Evolutionary conservation across 768 basidiomycete species (phyloP).

Genomic region (Amyloporia xantha): DNA sequence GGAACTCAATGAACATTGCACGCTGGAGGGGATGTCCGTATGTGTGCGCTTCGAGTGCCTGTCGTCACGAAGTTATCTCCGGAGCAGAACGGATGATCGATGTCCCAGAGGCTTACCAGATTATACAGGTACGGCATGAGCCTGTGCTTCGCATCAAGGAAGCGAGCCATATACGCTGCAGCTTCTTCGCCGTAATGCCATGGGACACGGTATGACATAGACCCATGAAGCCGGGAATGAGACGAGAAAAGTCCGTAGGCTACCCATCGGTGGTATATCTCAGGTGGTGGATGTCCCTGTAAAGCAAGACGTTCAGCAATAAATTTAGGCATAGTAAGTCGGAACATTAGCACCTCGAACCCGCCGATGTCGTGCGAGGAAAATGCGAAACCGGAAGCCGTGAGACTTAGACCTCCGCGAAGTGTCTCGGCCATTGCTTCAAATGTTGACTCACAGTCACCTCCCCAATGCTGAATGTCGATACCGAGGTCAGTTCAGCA

Average conservation of each 20-base stretch:
- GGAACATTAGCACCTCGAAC: slow-evolving; percentile 67
- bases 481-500: no score
- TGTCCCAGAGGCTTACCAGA: slow-evolving; percentile 31
- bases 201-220: slow-evolving; percentile 67
- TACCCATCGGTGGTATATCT: slow-evolving; percentile 72
- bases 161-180: slow-evolving; percentile 52
- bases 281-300: slow-evolving; percentile 58
- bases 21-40: slow-evolving; percentile 53
- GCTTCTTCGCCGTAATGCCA: slow-evolving; percentile 74
- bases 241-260: slow-evolving; percentile 73
- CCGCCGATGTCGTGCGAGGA: slow-evolving; percentile 75
- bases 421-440: slow-evolving; percentile 76
- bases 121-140: slow-evolving; percentile 71
- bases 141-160: slow-evolving; percentile 58
- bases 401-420: slow-evolving; percentile 59
- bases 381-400: slow-evolving; percentile 63
- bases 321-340: slow-evolving; percentile 6
- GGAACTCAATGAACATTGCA: slow-evolving; percentile 64
- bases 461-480: slow-evolving; percentile 51
- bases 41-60: slow-evolving; percentile 46
- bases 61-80: neutral
- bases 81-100: neutral
- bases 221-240: slow-evolving; percentile 69
- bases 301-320: neutral
- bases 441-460: slow-evolving; percentile 72